These are phyloP conservation scores for Leishmania arabica DNA, from an alignment of 208 protist species.

Conservation along the genomic window DNA sequence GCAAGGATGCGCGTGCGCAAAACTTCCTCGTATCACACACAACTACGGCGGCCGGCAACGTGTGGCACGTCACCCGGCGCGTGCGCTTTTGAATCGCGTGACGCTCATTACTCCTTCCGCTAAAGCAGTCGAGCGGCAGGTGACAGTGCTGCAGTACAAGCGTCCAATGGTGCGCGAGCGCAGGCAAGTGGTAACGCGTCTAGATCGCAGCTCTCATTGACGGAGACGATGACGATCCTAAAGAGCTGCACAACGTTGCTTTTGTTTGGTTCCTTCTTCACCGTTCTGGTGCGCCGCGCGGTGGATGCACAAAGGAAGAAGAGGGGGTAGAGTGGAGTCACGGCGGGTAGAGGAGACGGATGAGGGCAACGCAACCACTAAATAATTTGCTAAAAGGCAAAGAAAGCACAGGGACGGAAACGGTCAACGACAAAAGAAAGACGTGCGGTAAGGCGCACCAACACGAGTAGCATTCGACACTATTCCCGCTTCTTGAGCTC, in stretches of 20 bases:
- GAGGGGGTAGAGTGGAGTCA: neutral
- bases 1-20: too few species aligned
- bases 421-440: neutral
- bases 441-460: neutral
- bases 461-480: neutral
- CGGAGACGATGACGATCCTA: neutral
- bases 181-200: neutral
- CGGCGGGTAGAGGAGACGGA: neutral
- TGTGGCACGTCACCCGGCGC: neutral
- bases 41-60: neutral
- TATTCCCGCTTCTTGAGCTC: slow-evolving; percentile 47
- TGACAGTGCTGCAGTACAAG: neutral
- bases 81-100: neutral
- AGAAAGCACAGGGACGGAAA: too few species aligned
- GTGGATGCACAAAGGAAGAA: neutral
- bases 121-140: neutral
- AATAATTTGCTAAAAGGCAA: neutral
- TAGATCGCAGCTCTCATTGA: neutral
- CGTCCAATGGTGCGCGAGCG: neutral
- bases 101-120: neutral
- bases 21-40: neutral
- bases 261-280: neutral
- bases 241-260: neutral
- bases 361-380: neutral
- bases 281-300: neutral